These are phyloP conservation scores for Cajanus cajan DNA, from an alignment of 306 rosid species.

Conservation along the genomic window DNA sequence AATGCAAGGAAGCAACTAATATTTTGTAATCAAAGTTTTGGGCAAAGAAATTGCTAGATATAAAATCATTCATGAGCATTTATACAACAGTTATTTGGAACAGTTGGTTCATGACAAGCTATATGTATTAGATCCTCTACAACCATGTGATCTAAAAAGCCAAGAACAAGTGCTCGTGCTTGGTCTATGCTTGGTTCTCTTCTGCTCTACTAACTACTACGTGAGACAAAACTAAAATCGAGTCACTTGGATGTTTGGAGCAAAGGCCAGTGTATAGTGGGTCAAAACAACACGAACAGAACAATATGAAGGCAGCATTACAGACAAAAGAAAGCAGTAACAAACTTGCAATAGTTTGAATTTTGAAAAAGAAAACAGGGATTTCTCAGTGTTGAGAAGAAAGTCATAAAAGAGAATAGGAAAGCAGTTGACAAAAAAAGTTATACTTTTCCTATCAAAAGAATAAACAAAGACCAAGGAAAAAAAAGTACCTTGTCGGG, in stretches of 20 bases:
- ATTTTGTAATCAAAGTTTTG: neutral
- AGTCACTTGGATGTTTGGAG: slow-evolving; percentile 2
- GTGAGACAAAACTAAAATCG: neutral
- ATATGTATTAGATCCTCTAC: neutral
- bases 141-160: neutral
- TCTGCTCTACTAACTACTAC: neutral
- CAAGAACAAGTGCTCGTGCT: neutral
- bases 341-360: neutral
- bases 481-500: slow-evolving; percentile 69
- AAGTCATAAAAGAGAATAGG: neutral
- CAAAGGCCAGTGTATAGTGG: neutral
- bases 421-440: slow-evolving; percentile 3
- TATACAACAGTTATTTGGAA: neutral
- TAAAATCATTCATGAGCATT: neutral
- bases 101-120: neutral
- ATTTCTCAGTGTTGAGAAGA: neutral
- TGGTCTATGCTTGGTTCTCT: neutral
- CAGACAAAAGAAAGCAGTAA: neutral
- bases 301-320: neutral
- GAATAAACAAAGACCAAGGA: neutral
- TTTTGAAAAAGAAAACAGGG: neutral
- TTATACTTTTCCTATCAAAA: neutral
- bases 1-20: neutral
- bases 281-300: neutral
- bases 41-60: neutral